Conservation (phyloP, 768 basidiomycete species). For the Hypholoma sublateritium region DNA sequence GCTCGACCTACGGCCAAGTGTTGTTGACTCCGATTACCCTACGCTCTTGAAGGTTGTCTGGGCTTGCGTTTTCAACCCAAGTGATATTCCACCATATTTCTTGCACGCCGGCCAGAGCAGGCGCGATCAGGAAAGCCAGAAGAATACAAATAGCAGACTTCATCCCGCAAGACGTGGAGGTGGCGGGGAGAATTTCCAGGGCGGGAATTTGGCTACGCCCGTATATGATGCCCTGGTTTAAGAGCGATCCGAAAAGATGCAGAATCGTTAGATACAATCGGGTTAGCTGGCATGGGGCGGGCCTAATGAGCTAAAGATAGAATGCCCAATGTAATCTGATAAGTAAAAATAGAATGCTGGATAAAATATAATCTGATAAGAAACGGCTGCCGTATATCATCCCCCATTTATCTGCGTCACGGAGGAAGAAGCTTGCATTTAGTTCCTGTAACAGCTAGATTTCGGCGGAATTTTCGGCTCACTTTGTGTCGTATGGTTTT, state of each 20-base stretch:
- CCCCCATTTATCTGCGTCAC: background rate
- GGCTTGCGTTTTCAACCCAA: slow-evolving; percentile 76
- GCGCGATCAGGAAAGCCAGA: slow-evolving; percentile 32
- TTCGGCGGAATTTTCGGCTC: background rate
- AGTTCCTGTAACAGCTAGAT: background rate
- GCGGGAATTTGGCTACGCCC: background rate
- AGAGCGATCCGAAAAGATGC: background rate
- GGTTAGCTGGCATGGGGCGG: background rate
- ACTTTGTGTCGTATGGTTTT: too few species aligned
- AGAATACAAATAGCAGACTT: slow-evolving; percentile 19
- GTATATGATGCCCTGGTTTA: background rate
- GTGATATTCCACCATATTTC: slow-evolving; percentile 93
- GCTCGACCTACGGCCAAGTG: slow-evolving; percentile 82
- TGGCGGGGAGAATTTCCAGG: background rate
- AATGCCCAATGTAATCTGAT: background rate
- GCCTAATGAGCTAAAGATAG: background rate
- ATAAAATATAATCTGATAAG: background rate
- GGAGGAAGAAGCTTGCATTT: background rate
- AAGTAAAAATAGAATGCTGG: background rate
- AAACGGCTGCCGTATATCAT: background rate
- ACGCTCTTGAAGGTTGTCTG: slow-evolving; percentile 78
- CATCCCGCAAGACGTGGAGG: slow-evolving; percentile 11
- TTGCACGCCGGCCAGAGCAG: slow-evolving; percentile 60
- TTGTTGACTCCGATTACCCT: slow-evolving; percentile 86
- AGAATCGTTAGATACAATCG: background rate